A percentile compares a stretch with the other conserved stretches of the same genome.
Conservation (phyloP, 768 basidiomycete species). For the Collybia nuda region DNA sequence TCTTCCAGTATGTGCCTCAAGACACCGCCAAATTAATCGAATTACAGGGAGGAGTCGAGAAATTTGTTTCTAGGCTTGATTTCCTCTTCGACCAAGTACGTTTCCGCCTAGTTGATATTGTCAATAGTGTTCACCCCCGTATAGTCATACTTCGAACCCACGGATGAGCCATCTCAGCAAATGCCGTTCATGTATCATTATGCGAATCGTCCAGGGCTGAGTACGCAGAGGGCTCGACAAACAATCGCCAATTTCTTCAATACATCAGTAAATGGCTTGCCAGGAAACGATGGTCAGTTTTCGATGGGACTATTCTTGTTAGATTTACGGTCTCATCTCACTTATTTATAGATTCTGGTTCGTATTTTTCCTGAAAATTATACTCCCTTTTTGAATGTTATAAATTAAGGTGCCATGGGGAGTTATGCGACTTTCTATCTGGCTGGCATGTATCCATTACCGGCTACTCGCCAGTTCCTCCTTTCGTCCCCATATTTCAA, state of each 20-base stretch:
- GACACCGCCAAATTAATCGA: constrained; percentile 62
- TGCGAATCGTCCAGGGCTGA: constrained; percentile 56
- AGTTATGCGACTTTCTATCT: constrained; percentile 61
- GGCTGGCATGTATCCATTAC: constrained; percentile 61
- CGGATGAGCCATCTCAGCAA: constrained; percentile 66
- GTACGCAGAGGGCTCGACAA: constrained; percentile 54
- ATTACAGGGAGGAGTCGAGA: constrained; percentile 56
- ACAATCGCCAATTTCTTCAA: constrained; percentile 58
- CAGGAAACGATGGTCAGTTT: constrained; percentile 63
- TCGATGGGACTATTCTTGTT: not conserved
- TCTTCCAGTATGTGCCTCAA: constrained; percentile 58
- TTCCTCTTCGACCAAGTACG: constrained; percentile 55
- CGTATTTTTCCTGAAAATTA: not conserved
- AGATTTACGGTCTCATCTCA: constrained; percentile 19
- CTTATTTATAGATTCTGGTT: constrained; percentile 19
- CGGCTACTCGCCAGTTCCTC: constrained; percentile 58
- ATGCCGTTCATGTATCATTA: constrained; percentile 76
- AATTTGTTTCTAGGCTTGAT: constrained; percentile 54
- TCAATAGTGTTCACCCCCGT: not conserved
- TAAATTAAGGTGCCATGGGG: constrained; percentile 55
- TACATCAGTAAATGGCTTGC: constrained; percentile 53
- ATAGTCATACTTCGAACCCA: constrained; percentile 50
- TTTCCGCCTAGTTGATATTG: not conserved
- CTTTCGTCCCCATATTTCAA: constrained; percentile 65
- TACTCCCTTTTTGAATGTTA: not conserved